These are phyloP conservation scores for Pichia phayaonensis DNA, from an alignment of 805 yeast genomes.

Conservation along the genomic window DNA sequence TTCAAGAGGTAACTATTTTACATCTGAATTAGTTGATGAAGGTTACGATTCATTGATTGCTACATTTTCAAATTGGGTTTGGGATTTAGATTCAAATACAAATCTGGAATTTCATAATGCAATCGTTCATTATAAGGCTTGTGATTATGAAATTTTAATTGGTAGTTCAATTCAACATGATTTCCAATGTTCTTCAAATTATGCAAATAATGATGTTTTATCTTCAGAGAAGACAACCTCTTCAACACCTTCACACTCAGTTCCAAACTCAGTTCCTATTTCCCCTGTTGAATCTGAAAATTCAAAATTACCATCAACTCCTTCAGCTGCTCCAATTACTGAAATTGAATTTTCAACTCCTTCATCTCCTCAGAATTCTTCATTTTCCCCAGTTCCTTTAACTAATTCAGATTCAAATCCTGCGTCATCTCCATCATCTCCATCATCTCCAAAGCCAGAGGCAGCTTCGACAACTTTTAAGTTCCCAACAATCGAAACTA, in stretches of 20 bases:
- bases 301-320: background rate
- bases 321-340: background rate
- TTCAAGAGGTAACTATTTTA: background rate
- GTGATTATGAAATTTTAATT: background rate
- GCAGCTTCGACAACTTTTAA: background rate
- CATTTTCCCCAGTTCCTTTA: background rate
- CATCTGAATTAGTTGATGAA: conserved; percentile 1
- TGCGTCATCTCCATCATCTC: background rate
- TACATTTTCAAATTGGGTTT: conserved; percentile 1
- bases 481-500: background rate
- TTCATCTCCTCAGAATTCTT: no score
- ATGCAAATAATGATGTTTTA: background rate
- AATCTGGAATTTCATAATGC: background rate
- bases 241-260: no score
- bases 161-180: background rate
- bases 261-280: background rate
- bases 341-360: no score
- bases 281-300: background rate
- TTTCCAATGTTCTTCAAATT: background rate
- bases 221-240: background rate
- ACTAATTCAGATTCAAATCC: background rate
- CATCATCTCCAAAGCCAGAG: background rate
- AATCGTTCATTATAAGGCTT: conserved; percentile 1
- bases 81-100: background rate
- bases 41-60: background rate